Conservation (phyloP, 202 grass and related monocot genomes). For the Hordeum pubiflorum region DNA sequence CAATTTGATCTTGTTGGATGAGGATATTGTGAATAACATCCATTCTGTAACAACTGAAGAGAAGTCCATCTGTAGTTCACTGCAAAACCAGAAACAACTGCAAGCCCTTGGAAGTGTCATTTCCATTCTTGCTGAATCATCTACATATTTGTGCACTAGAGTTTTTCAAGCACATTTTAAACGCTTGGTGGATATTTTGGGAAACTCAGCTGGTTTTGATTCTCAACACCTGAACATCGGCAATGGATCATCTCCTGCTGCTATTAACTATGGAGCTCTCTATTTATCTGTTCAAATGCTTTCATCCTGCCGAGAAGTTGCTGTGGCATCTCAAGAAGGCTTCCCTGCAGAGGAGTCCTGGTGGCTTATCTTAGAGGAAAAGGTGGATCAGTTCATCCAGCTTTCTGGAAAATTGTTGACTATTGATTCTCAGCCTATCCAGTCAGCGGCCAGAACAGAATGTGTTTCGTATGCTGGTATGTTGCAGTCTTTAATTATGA, state of each 20-base stretch:
- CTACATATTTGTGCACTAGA: constrained; percentile 62
- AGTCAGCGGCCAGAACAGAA: constrained; percentile 35
- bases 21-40: constrained; percentile 59
- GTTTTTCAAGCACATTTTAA: constrained; percentile 76
- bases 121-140: constrained; percentile 53
- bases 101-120: constrained; percentile 68
- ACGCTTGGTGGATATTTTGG: constrained; percentile 60
- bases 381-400: constrained; percentile 35
- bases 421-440: constrained; percentile 18
- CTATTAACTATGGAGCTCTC: constrained; percentile 61
- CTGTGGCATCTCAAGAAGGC: constrained; percentile 36
- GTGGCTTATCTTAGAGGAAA: constrained; percentile 53
- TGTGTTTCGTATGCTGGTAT: constrained; percentile 55
- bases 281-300: constrained; percentile 84
- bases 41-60: constrained; percentile 39
- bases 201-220: constrained; percentile 24
- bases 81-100: constrained; percentile 39
- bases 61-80: constrained; percentile 21
- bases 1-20: constrained; percentile 74
- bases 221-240: constrained; percentile 22
- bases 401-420: constrained; percentile 39
- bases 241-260: constrained; percentile 24
- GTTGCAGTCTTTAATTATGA: constrained; percentile 27
- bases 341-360: constrained; percentile 48
- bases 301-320: constrained; percentile 68